Evolutionary conservation across 805 yeast genomes (phyloP), one percentile per base, ranked within the genome.

Genomic region (Wickerhamiella azymoides): DNA sequence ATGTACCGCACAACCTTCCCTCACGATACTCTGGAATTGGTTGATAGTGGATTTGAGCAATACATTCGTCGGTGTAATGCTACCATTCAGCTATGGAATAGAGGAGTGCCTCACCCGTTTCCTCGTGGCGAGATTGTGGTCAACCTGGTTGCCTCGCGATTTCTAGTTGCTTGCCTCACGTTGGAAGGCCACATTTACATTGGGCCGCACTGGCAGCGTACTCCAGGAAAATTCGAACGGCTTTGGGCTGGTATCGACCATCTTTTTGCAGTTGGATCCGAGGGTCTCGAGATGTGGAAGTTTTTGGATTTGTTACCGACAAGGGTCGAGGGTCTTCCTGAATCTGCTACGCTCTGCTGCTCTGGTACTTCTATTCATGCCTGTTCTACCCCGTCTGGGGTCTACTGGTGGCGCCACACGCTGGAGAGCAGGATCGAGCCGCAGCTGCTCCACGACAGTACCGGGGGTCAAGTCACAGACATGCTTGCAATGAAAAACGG

Each of bases 81-180:
- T 9, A 10, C 28, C 2, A 16, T 40, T 21, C 24, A 18, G 10
- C 19, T 19, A 9, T 36, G 25, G 25, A 11, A 36, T 7, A 11
- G 14, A 11, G 39, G 24, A 9, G 27, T 13, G 26, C 24, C n/a
- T 14, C 11, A 6, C 24, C 24, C n/a, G 39, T 14, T 18, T 10
- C 39, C 24, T n/a, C 7, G 11, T 21, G 17, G 14, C 6, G 24
- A 13, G 26, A 16, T 40, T 11, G 30, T 38, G 26, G 13, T 13
- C n/a, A 19, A 40, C 32, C 13, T 40, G 11, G 43, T 40, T 18
- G 44, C 44, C 10, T 40, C 38, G 6, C 44, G 44, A 13, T 40
- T 40, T 24, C 25, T 40, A 28, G 27, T 40, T n/a, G 44, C 32
- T 5, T 37, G 30, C 13, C 30, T 40, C 14, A 13, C 36, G 11